phyloP scores from a whole-genome alignment of 768 basidiomycete genomes.

The Botryobasidium botryosum region DNA sequence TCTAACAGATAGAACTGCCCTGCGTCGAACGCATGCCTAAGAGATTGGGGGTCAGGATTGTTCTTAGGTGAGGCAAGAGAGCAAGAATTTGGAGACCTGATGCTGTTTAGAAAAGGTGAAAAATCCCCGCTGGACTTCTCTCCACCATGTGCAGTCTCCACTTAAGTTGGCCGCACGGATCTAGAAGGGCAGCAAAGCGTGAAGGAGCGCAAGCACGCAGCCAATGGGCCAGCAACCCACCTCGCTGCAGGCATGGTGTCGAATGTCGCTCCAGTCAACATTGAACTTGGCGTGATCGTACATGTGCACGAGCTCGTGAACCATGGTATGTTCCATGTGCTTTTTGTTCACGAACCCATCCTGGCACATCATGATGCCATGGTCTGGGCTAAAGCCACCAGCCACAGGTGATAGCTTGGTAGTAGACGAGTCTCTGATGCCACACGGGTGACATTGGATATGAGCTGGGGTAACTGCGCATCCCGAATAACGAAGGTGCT shows the following conservation, averaged over 20 bases:
- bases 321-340: conserved; percentile 85
- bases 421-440: conserved; percentile 39
- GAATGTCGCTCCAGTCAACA: conserved; percentile 75
- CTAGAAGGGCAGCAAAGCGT: conserved; percentile 29
- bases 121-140: conserved; percentile 66
- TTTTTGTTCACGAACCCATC: conserved; percentile 63
- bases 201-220: not conserved
- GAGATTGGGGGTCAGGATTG: not conserved
- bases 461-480: conserved; percentile 54
- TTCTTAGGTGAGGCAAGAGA: conserved; percentile 5
- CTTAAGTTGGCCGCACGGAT: conserved; percentile 89
- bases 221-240: conserved; percentile 28
- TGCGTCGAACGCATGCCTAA: conserved; percentile 77
- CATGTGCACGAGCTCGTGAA: conserved; percentile 89
- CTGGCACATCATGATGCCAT: conserved; percentile 71
- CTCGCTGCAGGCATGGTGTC: conserved; percentile 96
- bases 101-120: conserved; percentile 82
- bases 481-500: conserved; percentile 66
- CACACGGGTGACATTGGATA: conserved; percentile 75
- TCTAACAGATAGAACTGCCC: conserved; percentile 66
- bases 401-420: too few relatives aligned
- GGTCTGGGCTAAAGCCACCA: conserved; percentile 73
- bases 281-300: conserved; percentile 93
- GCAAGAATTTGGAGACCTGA: conserved; percentile 38
- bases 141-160: conserved; percentile 77